Evolutionary conservation across 2,329 filamentous ascomycete species (phyloP).

Genomic region (Teratosphaeria epicoccoides): DNA sequence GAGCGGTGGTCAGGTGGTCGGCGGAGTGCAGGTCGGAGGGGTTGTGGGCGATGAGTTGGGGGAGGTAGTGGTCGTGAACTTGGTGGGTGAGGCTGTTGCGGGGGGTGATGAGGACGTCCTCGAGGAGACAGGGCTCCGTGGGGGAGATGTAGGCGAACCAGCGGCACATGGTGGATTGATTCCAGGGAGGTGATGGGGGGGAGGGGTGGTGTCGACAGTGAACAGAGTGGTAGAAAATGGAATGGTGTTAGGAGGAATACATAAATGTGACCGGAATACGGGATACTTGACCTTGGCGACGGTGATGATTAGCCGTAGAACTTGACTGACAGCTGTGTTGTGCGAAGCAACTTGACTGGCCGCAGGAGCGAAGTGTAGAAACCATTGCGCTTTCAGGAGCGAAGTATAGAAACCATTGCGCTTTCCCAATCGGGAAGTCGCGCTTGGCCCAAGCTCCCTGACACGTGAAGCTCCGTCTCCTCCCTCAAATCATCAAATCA

Average conservation of each 20-base stretch:
- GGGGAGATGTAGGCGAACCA: conserved; percentile 48
- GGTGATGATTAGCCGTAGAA: background rate
- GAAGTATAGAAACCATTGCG: background rate
- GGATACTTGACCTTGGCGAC: background rate
- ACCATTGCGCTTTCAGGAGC: background rate
- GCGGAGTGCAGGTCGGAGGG: conserved; percentile 31
- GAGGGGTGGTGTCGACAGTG: background rate
- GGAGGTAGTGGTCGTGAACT: conserved; percentile 44
- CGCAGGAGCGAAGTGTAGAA: background rate
- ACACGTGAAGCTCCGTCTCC: background rate
- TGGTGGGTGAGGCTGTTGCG: conserved; percentile 36
- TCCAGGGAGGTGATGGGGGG: background rate
- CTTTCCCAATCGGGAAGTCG: background rate
- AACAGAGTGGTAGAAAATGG: background rate
- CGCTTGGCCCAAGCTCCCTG: background rate
- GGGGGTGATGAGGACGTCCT: conserved; percentile 43
- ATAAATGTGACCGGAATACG: too few species aligned
- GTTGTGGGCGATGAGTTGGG: conserved; percentile 41
- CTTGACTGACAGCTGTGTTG: too few species aligned
- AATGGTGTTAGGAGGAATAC: too few species aligned
- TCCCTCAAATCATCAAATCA: background rate
- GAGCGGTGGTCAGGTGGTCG: conserved; percentile 36
- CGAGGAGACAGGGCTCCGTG: conserved; percentile 43
- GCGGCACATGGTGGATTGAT: conserved; percentile 20
- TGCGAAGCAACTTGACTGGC: too few species aligned